Evolutionary conservation across 2,329 filamentous ascomycete species (phyloP), one percentile per base, ranked within the genome.

Genomic region (Curvularia eragrostidis): DNA sequence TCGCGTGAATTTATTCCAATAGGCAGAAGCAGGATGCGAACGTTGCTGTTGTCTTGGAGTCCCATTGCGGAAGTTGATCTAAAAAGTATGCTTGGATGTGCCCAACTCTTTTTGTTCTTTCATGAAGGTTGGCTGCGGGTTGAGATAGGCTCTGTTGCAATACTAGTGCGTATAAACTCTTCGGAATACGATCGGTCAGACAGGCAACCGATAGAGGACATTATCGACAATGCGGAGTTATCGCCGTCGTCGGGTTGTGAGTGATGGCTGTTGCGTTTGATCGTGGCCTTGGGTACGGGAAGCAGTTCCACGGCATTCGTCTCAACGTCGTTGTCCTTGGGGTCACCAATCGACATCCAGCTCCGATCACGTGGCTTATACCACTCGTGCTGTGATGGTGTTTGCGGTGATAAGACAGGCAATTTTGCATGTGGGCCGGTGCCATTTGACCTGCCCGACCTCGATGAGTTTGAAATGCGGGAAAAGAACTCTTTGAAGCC

Each of bases 201-300:
- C 10, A 66, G 38, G 48, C 62, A 69, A 5, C 60, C 59, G 3
- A 69, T 65, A 6, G 47, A 53, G 6, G 65, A 62, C 19, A 69
- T 43, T 26, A 57, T 62, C 6, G 62, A 64, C 15, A 68, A 52
- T 9, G 55, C 38, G 12, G 58, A 54, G 2, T 49, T 47, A 2
- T 56, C 13, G 15, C 43, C 50, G 1, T 18, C 18, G 13, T 28
- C 23, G 18, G 26, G 55, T 21, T 54, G 58, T 15, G 39, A 53
- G 23, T 34, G 26, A 21, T 19, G 21, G 5, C 21, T 47, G 5
- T 30, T 28, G n/a, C 19, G 3, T 13, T 23, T 15, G 5, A 10
- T 18, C 15, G n/a, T 8, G 7, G 32, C 7, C 23, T 46, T 52
- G 4, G 34, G 49, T 28, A 56, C 5, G 21, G 44, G 34, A 9